These are phyloP conservation scores for Naganishia antarctica DNA, from an alignment of 768 basidiomycete genomes.

Conservation along the genomic window DNA sequence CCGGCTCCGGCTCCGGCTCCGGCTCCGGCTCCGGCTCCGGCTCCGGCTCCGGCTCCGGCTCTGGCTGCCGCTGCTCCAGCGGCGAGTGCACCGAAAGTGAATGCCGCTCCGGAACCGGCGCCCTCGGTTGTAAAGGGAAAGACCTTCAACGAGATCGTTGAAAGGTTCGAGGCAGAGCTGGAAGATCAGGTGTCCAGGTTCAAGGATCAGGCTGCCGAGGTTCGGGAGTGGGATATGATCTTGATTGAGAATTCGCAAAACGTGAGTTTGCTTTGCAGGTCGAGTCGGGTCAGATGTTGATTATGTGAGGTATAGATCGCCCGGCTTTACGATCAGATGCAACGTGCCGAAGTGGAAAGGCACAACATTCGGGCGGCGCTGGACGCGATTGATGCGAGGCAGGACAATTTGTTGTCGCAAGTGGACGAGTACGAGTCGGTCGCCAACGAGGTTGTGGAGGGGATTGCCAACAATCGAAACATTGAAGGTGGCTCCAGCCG, in stretches of 20 bases:
- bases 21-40: constrained; percentile 13
- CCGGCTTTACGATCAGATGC: constrained; percentile 18
- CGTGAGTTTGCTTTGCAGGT: constrained; percentile 12
- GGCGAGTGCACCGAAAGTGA: constrained; percentile 6
- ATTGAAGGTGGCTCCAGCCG: constrained; percentile 5
- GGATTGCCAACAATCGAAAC: constrained; percentile 13
- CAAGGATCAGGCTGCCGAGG: constrained; percentile 27
- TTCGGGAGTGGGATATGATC: constrained; percentile 30
- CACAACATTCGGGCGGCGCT: constrained; percentile 17
- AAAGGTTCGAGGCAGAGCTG: constrained; percentile 24
- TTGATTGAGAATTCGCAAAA: constrained; percentile 28
- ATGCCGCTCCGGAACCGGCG: constrained; percentile 17
- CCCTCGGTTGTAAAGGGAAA: constrained; percentile 29
- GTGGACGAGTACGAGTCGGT: constrained; percentile 26
- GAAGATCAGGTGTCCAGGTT: constrained; percentile 24
- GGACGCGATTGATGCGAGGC: constrained; percentile 25
- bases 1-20: neutral
- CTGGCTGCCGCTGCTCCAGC: constrained; percentile 7
- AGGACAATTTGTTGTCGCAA: constrained; percentile 17
- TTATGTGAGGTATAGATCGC: constrained; percentile 8
- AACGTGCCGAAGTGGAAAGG: constrained; percentile 24
- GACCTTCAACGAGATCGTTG: constrained; percentile 27
- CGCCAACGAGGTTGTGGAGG: constrained; percentile 24
- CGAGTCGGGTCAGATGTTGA: neutral
- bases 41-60: neutral